These are phyloP conservation scores for Ascosphaera aggregata DNA, from an alignment of 2,329 filamentous ascomycete species.

Conservation along the genomic window DNA sequence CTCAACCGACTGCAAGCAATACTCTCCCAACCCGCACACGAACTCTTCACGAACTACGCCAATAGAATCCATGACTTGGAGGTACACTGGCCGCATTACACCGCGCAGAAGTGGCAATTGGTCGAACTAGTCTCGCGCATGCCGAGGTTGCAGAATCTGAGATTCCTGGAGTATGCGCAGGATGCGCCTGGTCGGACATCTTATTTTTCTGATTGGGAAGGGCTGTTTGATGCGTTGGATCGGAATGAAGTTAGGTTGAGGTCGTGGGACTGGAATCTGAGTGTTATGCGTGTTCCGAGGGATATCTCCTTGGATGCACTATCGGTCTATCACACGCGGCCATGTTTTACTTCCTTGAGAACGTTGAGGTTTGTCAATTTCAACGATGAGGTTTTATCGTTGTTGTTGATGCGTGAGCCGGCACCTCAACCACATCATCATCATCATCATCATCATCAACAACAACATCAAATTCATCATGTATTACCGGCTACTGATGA, in stretches of 20 bases:
- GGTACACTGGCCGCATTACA: conserved; percentile 38
- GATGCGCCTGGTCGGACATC: background rate
- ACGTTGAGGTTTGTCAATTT: conserved; percentile 17
- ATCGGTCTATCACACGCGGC: conserved; percentile 27
- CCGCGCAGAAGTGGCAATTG: conserved; percentile 31
- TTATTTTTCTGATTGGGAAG: conserved; percentile 2
- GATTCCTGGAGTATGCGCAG: conserved; percentile 35
- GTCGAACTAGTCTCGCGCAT: conserved; percentile 36
- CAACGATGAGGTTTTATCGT: conserved; percentile 7
- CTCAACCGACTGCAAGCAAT: conserved; percentile 26
- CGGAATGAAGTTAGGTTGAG: conserved; percentile 22
- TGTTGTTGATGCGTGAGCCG: too few relatives aligned
- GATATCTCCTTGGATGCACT: conserved; percentile 25
- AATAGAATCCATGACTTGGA: conserved; percentile 47
- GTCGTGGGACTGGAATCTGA: conserved; percentile 33
- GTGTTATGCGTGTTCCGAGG: conserved; percentile 17
- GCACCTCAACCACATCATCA: too few relatives aligned
- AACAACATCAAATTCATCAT: background rate
- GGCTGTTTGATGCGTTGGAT: conserved; percentile 40
- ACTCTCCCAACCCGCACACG: conserved; percentile 29
- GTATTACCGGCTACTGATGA: background rate
- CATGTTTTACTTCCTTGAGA: conserved; percentile 26
- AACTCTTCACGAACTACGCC: conserved; percentile 37
- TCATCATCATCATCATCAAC: background rate
- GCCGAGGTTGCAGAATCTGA: conserved; percentile 42